Evolutionary conservation across 2,329 filamentous ascomycete genomes (phyloP), one percentile per base, ranked within the genome.

Genomic region (Bipolaris cookei): DNA sequence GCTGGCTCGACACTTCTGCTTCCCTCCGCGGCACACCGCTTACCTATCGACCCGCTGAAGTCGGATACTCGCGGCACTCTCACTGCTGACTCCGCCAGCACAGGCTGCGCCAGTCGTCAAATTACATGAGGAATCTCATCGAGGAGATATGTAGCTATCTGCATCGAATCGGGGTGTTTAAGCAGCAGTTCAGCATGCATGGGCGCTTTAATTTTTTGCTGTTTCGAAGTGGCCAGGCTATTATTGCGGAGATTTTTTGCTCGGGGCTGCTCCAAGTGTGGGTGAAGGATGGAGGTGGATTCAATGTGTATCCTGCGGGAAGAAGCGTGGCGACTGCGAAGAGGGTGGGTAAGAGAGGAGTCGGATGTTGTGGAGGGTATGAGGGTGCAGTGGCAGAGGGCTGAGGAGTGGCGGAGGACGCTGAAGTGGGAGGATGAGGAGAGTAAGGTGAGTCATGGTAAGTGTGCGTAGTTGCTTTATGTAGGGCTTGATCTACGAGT

Each of bases 41-140:
- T 1, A 5, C n/a, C 0, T 66, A 62, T 42, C 65, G 70, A 6
- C 68, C 65, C 0, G 51, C 55, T 1, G 71, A 74, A 43, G 69
- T 68, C 32, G 69, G 70, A 14, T 74, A 73, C 51, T 63, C 68
- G 0, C 45, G 54, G 4, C 37, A 67, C n/a, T 61, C 69, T 0
- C 66, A 63, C 6, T 18, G n/a, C 1, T 56, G 70, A 0, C 51
- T 74, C 0, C 51, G 57, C 4, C 64, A 72, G 35, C 71, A 74
- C 42, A 66, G 70, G 1, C 23, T 54, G 1, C 67, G 58, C 6
- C 47, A 56, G 4, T 67, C 64, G 0, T 72, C 66, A 3, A 73
- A 73, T 38, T 68, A 69, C 18, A 41, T 72, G 10, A 73, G 73
- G 70, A 73, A 73, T 13, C 65, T 74, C 0, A 60, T 69, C 0